Conservation (phyloP, 495 filamentous ascomycete species). For the Podospora fimiseda region DNA sequence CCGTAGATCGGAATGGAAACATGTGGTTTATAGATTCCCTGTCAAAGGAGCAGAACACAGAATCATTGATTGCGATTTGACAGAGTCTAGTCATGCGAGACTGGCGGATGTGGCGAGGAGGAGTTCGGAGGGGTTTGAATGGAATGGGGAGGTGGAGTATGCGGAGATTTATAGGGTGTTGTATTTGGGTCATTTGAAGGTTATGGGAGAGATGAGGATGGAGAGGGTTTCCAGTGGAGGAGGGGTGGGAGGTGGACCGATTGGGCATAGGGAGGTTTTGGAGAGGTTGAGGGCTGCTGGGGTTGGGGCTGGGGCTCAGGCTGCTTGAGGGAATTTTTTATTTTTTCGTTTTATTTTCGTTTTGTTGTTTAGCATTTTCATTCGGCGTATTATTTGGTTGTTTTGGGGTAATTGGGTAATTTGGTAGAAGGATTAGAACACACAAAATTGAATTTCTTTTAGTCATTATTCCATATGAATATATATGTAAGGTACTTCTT, state of each 20-base stretch:
- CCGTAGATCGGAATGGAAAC: conserved; percentile 16
- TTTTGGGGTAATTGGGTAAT: background rate
- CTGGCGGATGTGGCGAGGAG: conserved; percentile 15
- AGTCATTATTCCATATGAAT: too few species aligned
- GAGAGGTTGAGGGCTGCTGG: background rate
- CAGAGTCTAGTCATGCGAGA: conserved; percentile 17
- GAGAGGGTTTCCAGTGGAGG: conserved; percentile 6
- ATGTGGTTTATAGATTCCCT: conserved; percentile 14
- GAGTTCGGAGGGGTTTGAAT: conserved; percentile 15
- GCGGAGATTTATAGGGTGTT: conserved; percentile 18
- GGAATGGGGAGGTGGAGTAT: conserved; percentile 14
- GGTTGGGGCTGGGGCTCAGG: background rate
- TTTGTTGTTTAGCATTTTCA: background rate
- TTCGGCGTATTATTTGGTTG: background rate
- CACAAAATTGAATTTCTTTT: too few species aligned
- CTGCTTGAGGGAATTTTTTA: too few species aligned
- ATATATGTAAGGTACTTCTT: too few species aligned
- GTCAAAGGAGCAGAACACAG: conserved; percentile 14
- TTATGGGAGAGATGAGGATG: conserved; percentile 19
- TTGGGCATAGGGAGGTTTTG: background rate
- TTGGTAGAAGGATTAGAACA: too few species aligned
- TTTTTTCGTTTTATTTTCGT: background rate
- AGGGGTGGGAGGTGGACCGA: background rate
- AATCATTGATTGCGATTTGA: conserved; percentile 19
- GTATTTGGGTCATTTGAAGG: conserved; percentile 5